A percentile compares a stretch with the other conserved stretches of the same genome.
These are phyloP conservation scores for Fusarium proliferatum DNA, from an alignment of 2,329 filamentous ascomycete genomes.

Conservation along the genomic window DNA sequence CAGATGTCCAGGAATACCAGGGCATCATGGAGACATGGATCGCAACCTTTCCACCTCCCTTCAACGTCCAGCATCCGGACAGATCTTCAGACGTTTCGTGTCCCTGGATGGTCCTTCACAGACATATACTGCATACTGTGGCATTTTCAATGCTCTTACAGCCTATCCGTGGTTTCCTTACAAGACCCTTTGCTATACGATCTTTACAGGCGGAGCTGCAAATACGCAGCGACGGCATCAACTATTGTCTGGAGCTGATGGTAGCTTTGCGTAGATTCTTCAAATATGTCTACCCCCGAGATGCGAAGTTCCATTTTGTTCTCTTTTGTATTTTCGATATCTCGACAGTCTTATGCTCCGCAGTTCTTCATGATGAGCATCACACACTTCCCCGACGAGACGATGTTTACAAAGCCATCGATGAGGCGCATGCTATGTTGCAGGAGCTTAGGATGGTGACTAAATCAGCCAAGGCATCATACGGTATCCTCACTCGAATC, in stretches of 20 bases:
- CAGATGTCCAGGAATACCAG: conserved; percentile 50
- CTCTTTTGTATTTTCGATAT: conserved; percentile 64
- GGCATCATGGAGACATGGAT: conserved; percentile 56
- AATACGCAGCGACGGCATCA: conserved; percentile 56
- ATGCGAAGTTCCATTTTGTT: conserved; percentile 61
- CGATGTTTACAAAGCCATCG: conserved; percentile 55
- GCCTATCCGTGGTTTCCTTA: conserved; percentile 59
- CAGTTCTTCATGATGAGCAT: conserved; percentile 61
- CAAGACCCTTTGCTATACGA: conserved; percentile 47
- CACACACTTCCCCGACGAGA: conserved; percentile 53
- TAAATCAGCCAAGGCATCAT: conserved; percentile 49
- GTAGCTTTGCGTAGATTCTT: conserved; percentile 55
- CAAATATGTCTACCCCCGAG: conserved; percentile 56
- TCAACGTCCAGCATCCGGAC: conserved; percentile 54
- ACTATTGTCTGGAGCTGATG: conserved; percentile 57
- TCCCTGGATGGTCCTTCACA: conserved; percentile 59
- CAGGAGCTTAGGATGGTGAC: conserved; percentile 45
- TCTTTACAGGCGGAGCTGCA: conserved; percentile 48
- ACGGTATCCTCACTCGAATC: conserved; percentile 48
- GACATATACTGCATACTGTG: conserved; percentile 58
- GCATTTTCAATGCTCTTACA: conserved; percentile 58
- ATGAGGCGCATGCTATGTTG: conserved; percentile 50
- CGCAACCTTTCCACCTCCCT: conserved; percentile 54
- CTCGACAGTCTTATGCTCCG: conserved; percentile 61
- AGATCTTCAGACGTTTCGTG: conserved; percentile 53